Base-by-base conservation (phyloP, 345 rosid species). In the Eutrema japonicum region DNA sequence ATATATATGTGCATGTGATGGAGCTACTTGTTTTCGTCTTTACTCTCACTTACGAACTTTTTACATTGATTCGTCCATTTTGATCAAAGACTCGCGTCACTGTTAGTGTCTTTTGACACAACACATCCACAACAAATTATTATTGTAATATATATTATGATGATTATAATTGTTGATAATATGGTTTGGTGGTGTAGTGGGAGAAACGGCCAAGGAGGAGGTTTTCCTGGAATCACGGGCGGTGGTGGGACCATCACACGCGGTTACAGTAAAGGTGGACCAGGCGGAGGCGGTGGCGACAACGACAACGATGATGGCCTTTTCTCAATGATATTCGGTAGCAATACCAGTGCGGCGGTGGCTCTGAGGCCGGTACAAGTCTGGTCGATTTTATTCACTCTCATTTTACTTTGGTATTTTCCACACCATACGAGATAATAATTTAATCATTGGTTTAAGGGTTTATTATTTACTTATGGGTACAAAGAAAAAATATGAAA, bases 271-370 rank as follows among this genome's bases (percentile, higher is more conserved):
- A 79, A 77, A 9, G 50, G 65, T 45, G 90, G 85, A 82, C 56
- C 84, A 45, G 82, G 73, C 48, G 67, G 78, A 13, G 35, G 64
- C 37, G 70, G 82, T n/a, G 77, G 83, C 22, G 43, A 78, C 68
- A 56, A 70, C 8, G 82, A 75, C 58, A 58, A 50, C 1, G 84
- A 77, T 27, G 85, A 70, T 1, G 82, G 81, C 76, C 70, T 22
- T 71, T 86, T 92, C 72, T 84, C 92, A 62, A 85, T 85, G 90
- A 88, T 82, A 80, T 95, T 95, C 6, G 87, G 93, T 75, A 79
- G 84, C 65, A 84, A 76, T n/a, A 81, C 67, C 0, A 65, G 84
- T 26, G 75, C 81, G 13, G 64, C 82, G 18, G 59, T 52, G 18
- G 76, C 84, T 40, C 57, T 76, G 29, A 77, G 57, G 56, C 76